Conservation (phyloP, 2,329 filamentous ascomycete species). For the Aureobasidium uvarum region DNA sequence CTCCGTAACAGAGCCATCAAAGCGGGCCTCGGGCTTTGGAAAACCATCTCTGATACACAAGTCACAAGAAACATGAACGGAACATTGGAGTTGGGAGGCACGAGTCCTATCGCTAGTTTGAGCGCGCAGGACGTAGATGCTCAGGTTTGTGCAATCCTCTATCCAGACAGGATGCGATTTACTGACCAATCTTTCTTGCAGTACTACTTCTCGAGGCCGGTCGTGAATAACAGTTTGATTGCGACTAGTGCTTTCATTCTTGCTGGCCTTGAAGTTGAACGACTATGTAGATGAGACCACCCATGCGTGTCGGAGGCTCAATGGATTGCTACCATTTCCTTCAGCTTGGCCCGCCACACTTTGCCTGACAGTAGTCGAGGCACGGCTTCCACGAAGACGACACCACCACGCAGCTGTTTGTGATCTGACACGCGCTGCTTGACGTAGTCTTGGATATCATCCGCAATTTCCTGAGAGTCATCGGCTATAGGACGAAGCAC, state of each 20-base stretch:
- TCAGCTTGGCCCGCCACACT: slow-evolving; percentile 60
- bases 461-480: slow-evolving; percentile 34
- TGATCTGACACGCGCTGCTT: slow-evolving; percentile 42
- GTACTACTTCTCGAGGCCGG: slow-evolving; percentile 1
- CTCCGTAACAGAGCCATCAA: background rate
- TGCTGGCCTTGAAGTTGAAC: background rate
- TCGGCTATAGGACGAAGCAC: slow-evolving; percentile 41
- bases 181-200: background rate
- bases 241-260: slow-evolving; percentile 13
- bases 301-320: background rate
- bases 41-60: background rate
- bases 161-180: background rate
- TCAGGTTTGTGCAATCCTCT: background rate
- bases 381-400: slow-evolving; percentile 56
- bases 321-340: slow-evolving; percentile 30
- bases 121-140: slow-evolving; percentile 1
- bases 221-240: background rate
- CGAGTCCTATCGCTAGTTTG: slow-evolving; percentile 9
- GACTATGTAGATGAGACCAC: background rate
- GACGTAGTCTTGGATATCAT: slow-evolving; percentile 41
- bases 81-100: background rate
- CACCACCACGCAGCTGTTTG: slow-evolving; percentile 44
- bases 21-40: background rate
- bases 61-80: background rate
- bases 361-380: slow-evolving; percentile 60